Evolutionary conservation across 108 stramenopile species (phyloP).

Genomic region (Cyclotella choctawhatcheeana): DNA sequence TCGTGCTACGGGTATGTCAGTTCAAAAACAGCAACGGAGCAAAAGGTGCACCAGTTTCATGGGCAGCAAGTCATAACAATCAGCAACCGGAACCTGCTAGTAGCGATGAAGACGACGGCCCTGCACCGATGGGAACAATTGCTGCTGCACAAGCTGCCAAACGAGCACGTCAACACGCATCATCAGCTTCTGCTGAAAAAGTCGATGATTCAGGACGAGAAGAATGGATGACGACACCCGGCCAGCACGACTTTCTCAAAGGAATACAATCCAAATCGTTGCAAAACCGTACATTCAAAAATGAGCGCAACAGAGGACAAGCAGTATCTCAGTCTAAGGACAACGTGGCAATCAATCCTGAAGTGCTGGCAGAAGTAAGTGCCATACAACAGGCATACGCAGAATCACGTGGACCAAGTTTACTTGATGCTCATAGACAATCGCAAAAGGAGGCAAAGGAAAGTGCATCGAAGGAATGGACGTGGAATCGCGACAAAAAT

Average conservation of each 20-base stretch:
- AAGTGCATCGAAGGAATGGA: slow-evolving; percentile 52
- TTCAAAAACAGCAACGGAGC: slow-evolving; percentile 51
- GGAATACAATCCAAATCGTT: slow-evolving; percentile 64
- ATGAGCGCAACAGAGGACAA: slow-evolving; percentile 51
- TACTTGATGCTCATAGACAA: slow-evolving; percentile 75
- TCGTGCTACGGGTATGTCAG: slow-evolving; percentile 47
- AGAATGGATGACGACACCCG: slow-evolving; percentile 91
- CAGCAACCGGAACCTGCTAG: slow-evolving; percentile 32
- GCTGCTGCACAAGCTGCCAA: slow-evolving; percentile 41
- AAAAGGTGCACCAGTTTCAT: slow-evolving; percentile 33
- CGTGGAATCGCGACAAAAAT: slow-evolving; percentile 79
- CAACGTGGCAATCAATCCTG: slow-evolving; percentile 59
- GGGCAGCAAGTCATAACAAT: slow-evolving; percentile 15
- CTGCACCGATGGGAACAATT: slow-evolving; percentile 57
- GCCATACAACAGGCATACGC: slow-evolving; percentile 75
- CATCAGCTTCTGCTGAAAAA: slow-evolving; percentile 30
- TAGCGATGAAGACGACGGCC: slow-evolving; percentile 75
- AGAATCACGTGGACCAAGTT: slow-evolving; percentile 71
- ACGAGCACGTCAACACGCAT: slow-evolving; percentile 38
- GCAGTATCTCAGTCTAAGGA: slow-evolving; percentile 2
- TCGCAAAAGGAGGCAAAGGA: slow-evolving; percentile 56
- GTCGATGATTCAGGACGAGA: slow-evolving; percentile 57
- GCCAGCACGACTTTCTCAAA: slow-evolving; percentile 83
- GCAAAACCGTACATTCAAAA: slow-evolving; percentile 70
- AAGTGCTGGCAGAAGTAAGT: slow-evolving; percentile 79